A percentile compares a stretch with the other conserved stretches of the same genome.
Conservation (phyloP, 2,329 filamentous ascomycete species). For the Fusarium sublunatum region DNA sequence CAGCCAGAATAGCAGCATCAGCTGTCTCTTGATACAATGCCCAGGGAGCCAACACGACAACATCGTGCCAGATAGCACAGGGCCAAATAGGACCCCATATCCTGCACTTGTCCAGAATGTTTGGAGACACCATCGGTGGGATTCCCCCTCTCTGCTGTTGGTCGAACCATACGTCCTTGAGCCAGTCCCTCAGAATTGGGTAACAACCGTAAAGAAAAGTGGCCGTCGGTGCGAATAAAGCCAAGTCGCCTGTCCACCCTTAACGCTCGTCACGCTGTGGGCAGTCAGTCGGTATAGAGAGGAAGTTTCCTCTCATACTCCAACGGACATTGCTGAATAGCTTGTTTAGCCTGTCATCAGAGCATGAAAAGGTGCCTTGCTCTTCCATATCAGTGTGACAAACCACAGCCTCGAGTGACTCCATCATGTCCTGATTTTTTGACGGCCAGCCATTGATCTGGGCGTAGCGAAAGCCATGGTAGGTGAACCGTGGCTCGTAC, state of each 20-base stretch:
- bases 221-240: conserved; percentile 62
- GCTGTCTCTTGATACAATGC: conserved; percentile 54
- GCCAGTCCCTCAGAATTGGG: conserved; percentile 58
- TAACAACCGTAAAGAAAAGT: conserved; percentile 64
- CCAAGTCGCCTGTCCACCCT: conserved; percentile 65
- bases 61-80: conserved; percentile 58
- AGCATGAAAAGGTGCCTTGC: conserved; percentile 64
- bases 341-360: conserved; percentile 62
- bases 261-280: conserved; percentile 66
- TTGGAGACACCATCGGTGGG: conserved; percentile 40
- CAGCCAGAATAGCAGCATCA: conserved; percentile 51
- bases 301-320: conserved; percentile 69
- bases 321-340: conserved; percentile 66
- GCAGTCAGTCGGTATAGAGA: conserved; percentile 68
- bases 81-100: conserved; percentile 42
- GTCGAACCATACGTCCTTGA: conserved; percentile 36
- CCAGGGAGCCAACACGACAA: conserved; percentile 55
- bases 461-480: conserved; percentile 66
- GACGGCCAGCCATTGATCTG: conserved; percentile 59
- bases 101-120: conserved; percentile 19
- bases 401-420: conserved; percentile 48
- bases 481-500: conserved; percentile 62
- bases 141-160: conserved; percentile 34
- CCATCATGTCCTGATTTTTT: conserved; percentile 32
- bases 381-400: conserved; percentile 65